Conservation (phyloP, 2,329 filamentous ascomycete species). For the Pseudogymnoascus sp. region DNA sequence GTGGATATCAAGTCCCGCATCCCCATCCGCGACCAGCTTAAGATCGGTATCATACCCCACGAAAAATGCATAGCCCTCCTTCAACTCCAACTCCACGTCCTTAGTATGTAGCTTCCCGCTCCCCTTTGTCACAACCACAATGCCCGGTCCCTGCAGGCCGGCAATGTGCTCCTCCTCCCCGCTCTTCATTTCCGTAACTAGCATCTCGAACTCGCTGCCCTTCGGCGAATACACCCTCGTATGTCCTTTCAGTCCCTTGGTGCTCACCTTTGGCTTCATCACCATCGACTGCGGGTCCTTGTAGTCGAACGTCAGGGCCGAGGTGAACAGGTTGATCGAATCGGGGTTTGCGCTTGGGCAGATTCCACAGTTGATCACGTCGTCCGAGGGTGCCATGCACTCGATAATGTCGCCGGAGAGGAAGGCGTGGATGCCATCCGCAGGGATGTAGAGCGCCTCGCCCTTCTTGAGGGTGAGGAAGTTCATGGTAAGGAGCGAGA, state of each 20-base stretch:
- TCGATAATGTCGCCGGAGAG: constrained; percentile 88
- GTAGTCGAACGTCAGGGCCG: constrained; percentile 54
- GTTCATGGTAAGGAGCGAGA: constrained; percentile 68
- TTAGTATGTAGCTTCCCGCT: constrained; percentile 46
- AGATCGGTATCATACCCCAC: constrained; percentile 33
- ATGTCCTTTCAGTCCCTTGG: constrained; percentile 47
- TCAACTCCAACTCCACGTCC: constrained; percentile 43
- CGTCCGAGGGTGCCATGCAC: constrained; percentile 98
- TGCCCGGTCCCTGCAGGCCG: constrained; percentile 49
- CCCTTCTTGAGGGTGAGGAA: constrained; percentile 57
- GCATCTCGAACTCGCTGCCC: constrained; percentile 63
- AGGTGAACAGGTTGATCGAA: constrained; percentile 53
- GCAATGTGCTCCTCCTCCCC: constrained; percentile 51
- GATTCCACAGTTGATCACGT: constrained; percentile 70
- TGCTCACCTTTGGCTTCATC: constrained; percentile 40
- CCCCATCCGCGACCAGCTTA: constrained; percentile 14
- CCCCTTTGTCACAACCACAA: constrained; percentile 55
- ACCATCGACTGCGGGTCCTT: constrained; percentile 49
- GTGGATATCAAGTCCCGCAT: constrained; percentile 16
- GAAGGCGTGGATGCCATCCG: constrained; percentile 95
- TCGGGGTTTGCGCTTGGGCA: constrained; percentile 59
- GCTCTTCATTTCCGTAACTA: constrained; percentile 46
- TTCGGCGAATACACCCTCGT: constrained; percentile 58
- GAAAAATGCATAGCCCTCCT: constrained; percentile 58
- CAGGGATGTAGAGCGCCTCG: constrained; percentile 87